Evolutionary conservation across 768 basidiomycete species (phyloP).

Genomic region (Leccinum uliginosum): DNA sequence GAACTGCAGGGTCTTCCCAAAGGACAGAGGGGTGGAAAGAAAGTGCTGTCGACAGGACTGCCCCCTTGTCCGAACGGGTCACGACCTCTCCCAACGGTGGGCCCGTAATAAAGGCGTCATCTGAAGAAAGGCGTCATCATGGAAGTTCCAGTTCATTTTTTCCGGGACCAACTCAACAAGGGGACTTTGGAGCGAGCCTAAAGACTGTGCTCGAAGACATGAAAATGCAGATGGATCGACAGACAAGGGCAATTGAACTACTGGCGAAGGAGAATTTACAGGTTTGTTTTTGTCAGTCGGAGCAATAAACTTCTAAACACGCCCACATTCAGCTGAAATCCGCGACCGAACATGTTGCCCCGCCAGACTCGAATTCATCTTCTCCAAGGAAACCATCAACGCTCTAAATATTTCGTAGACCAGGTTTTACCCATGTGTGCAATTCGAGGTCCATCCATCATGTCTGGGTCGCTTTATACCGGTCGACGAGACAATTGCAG

Average conservation of each 20-base stretch:
- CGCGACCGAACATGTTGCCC: constrained; percentile 9
- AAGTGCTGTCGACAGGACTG: constrained; percentile 8
- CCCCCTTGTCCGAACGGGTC: constrained; percentile 12
- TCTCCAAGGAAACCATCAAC: constrained; percentile 15
- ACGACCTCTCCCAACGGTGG: constrained; percentile 6
- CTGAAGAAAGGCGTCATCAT: constrained; percentile 13
- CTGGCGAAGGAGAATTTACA: constrained; percentile 46
- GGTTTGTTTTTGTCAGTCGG: constrained; percentile 26
- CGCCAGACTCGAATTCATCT: constrained; percentile 11
- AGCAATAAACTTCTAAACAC: constrained; percentile 6
- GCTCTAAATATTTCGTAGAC: neutral
- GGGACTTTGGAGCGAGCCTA: constrained; percentile 21
- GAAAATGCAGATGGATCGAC: constrained; percentile 47
- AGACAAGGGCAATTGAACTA: constrained; percentile 39
- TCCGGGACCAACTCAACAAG: constrained; percentile 15
- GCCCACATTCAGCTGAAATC: constrained; percentile 13
- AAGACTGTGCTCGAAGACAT: constrained; percentile 40
- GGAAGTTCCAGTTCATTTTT: constrained; percentile 10
- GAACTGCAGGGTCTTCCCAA: constrained; percentile 8
- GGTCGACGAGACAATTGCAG: neutral
- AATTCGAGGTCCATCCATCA: neutral
- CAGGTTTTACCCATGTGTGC: neutral
- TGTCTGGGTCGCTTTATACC: neutral
- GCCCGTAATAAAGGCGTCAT: constrained; percentile 1
- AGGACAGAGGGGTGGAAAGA: constrained; percentile 12